These are phyloP conservation scores for Leishmania guyanensis DNA, from an alignment of 208 protist species.

Conservation along the genomic window DNA sequence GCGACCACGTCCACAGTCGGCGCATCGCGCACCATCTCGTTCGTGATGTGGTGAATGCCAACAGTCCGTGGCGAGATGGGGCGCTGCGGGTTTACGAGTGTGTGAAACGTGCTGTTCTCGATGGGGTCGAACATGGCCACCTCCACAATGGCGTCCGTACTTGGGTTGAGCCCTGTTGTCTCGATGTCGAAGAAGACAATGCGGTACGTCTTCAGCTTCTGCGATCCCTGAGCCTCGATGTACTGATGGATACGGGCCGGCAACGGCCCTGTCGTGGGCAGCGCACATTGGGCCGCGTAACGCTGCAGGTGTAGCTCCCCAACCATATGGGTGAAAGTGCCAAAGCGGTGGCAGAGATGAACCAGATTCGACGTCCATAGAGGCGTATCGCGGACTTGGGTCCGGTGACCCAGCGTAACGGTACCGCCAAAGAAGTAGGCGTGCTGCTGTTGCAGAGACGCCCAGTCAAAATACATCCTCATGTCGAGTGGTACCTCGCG, in stretches of 20 bases:
- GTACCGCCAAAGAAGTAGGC: constrained; percentile 84
- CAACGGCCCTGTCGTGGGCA: constrained; percentile 33
- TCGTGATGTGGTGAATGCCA: constrained; percentile 86
- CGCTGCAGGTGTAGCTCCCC: constrained; percentile 77
- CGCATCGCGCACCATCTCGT: constrained; percentile 64
- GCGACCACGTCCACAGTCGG: constrained; percentile 63
- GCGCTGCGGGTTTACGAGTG: constrained; percentile 74
- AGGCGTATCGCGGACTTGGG: constrained; percentile 26
- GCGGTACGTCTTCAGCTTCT: constrained; percentile 34
- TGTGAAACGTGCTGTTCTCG: constrained; percentile 72
- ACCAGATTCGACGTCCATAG: constrained; percentile 80
- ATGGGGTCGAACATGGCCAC: constrained; percentile 86
- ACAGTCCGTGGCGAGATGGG: constrained; percentile 65
- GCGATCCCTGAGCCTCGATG: constrained; percentile 38
- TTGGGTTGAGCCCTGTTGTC: constrained; percentile 82
- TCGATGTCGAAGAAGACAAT: constrained; percentile 87
- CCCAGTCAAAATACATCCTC: constrained; percentile 77
- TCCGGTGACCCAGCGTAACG: constrained; percentile 50
- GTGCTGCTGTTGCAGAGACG: constrained; percentile 61
- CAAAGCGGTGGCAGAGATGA: constrained; percentile 74
- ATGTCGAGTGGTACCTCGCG: constrained; percentile 72
- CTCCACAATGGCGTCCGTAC: constrained; percentile 84
- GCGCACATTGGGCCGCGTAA: constrained; percentile 55
- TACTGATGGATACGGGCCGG: constrained; percentile 40
- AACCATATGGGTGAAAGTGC: constrained; percentile 46